Evolutionary conservation across 83 land plant genomes (phyloP).

Genomic region (Isoetes engelmannii): DNA sequence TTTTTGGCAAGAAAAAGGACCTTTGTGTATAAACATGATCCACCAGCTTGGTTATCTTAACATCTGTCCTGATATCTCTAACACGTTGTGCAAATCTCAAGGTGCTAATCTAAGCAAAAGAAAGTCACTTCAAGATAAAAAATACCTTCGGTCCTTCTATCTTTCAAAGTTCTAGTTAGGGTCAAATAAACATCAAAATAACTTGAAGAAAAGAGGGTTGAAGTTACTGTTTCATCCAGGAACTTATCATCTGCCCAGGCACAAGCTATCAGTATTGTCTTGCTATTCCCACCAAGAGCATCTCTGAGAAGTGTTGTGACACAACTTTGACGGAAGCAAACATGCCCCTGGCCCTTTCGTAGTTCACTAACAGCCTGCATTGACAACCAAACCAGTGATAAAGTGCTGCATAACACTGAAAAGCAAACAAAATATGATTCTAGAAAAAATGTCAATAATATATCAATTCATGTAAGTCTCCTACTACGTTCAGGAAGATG

Average conservation of each 20-base stretch:
- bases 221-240: conserved; percentile 36
- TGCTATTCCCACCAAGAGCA: conserved; percentile 38
- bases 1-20: conserved; percentile 1
- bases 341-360: conserved; percentile 28
- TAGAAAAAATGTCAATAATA: neutral
- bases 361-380: conserved; percentile 36
- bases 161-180: too few species aligned
- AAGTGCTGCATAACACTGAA: neutral
- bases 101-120: conserved; percentile 28
- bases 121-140: too few species aligned
- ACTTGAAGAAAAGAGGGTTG: neutral
- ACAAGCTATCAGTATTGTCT: conserved; percentile 35
- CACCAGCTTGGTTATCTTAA: conserved; percentile 24
- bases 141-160: too few species aligned
- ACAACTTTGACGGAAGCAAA: conserved; percentile 41
- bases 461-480: neutral
- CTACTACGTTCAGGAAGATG: neutral
- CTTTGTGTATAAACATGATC: conserved; percentile 21
- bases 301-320: conserved; percentile 31
- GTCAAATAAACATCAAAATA: conserved; percentile 1
- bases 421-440: neutral
- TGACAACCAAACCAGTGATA: neutral
- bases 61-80: conserved; percentile 29
- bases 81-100: conserved; percentile 39
- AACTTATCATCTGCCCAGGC: conserved; percentile 29